Conservation (phyloP, 192 early-diverging fungal genomes). For the Linnemannia exigua region DNA sequence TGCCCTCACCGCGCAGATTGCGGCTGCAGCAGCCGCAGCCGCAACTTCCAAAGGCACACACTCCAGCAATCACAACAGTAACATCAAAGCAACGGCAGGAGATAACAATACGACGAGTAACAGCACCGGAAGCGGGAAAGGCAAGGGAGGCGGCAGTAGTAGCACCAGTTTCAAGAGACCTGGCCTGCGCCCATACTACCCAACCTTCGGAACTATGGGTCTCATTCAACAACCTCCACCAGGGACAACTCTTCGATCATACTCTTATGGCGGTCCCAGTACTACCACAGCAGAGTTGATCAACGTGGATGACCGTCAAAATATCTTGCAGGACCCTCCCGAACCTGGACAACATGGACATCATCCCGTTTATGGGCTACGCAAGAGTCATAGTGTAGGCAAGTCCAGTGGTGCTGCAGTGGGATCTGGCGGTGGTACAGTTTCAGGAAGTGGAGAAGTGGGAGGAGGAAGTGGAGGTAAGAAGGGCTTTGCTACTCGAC, state of each 20-base stretch:
- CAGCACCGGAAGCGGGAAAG: background rate
- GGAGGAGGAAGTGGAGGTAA: no score
- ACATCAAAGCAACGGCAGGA: background rate
- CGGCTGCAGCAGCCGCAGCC: background rate
- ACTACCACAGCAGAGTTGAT: no score
- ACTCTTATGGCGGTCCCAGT: conserved; percentile 3
- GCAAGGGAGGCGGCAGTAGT: no score
- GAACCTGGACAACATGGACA: conserved; percentile 5
- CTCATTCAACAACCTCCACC: background rate
- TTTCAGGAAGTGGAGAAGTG: background rate
- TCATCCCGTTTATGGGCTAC: background rate
- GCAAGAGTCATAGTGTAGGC: conserved; percentile 23
- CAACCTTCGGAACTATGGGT: conserved; percentile 22
- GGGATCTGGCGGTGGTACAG: background rate
- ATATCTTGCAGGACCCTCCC: background rate
- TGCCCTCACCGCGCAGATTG: background rate
- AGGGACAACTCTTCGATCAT: background rate
- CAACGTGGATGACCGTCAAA: background rate
- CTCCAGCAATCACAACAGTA: background rate
- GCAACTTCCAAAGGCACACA: background rate
- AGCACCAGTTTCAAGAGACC: background rate
- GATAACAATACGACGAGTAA: background rate
- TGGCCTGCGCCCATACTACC: conserved; percentile 6
- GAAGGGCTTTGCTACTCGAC: conserved; percentile 14
- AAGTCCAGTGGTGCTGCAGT: conserved; percentile 5